Evolutionary conservation across 768 basidiomycete genomes (phyloP).

Genomic region (Rhodotorula babjevae): DNA sequence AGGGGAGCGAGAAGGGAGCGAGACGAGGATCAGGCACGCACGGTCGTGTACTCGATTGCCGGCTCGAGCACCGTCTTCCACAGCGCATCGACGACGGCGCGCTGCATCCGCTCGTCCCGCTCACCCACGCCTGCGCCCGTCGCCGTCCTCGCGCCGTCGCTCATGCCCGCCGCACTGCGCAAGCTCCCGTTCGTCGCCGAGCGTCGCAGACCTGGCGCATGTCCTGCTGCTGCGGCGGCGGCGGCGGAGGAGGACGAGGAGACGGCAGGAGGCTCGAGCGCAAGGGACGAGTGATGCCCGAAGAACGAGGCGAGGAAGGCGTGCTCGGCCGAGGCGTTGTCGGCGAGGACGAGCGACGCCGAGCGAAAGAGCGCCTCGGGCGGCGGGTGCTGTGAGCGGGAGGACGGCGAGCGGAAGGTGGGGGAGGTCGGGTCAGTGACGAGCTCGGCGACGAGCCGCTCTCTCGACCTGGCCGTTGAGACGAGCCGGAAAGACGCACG

Average conservation of each 20-base stretch:
- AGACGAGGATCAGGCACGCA: neutral
- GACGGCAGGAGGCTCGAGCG: neutral
- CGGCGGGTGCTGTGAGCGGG: slow-evolving; percentile 62
- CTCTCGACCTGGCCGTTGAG: too few species aligned
- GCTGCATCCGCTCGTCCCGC: slow-evolving; percentile 50
- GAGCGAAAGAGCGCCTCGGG: slow-evolving; percentile 81
- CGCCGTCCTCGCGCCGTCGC: neutral
- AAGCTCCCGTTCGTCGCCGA: slow-evolving; percentile 3
- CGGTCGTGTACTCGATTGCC: slow-evolving; percentile 69
- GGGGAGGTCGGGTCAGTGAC: too few species aligned
- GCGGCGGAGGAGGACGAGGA: neutral
- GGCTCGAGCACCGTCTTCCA: slow-evolving; percentile 96
- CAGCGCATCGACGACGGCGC: slow-evolving; percentile 53
- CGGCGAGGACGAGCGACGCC: slow-evolving; percentile 80
- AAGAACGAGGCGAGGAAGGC: slow-evolving; percentile 83
- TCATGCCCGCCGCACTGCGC: neutral
- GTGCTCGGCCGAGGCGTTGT: slow-evolving; percentile 91
- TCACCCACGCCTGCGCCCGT: slow-evolving; percentile 58
- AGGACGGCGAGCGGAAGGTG: too few species aligned
- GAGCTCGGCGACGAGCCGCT: too few species aligned
- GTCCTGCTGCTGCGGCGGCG: neutral
- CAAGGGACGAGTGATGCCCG: slow-evolving; percentile 45
- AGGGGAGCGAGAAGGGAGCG: neutral
- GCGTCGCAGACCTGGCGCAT: slow-evolving; percentile 4
- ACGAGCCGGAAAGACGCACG: neutral